Conservation (phyloP, 2,329 filamentous ascomycete genomes). For the Alternaria viburni region DNA sequence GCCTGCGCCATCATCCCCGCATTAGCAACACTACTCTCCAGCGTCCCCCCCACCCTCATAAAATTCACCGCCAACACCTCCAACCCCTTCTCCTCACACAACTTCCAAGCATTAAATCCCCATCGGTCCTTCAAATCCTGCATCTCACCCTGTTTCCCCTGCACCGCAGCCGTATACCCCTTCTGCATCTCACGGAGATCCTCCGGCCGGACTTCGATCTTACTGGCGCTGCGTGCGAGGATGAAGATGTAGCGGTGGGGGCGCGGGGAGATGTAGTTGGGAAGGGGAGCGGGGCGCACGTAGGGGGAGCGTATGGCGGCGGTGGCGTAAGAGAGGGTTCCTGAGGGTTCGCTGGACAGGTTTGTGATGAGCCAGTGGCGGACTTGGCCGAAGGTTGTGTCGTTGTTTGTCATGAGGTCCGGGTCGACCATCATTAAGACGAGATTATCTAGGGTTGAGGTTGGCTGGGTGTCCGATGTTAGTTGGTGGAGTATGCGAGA, state of each 20-base stretch:
- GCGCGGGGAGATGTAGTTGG: conserved; percentile 15
- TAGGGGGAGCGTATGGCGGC: conserved; percentile 22
- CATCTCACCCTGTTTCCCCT: conserved; percentile 22
- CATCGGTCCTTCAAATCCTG: conserved; percentile 34
- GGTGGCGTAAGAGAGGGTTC: not conserved
- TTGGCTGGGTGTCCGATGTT: conserved; percentile 8
- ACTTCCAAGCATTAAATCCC: conserved; percentile 25
- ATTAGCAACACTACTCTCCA: conserved; percentile 23
- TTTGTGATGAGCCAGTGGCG: conserved; percentile 33
- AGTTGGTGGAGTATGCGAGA: not conserved
- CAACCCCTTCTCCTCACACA: conserved; percentile 28
- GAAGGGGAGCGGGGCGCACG: conserved; percentile 27
- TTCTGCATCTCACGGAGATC: conserved; percentile 27
- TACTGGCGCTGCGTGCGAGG: conserved; percentile 12
- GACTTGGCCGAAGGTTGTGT: conserved; percentile 30
- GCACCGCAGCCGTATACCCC: conserved; percentile 18
- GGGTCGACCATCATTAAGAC: conserved; percentile 29
- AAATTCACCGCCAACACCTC: conserved; percentile 24
- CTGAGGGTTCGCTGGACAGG: conserved; percentile 13
- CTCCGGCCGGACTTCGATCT: conserved; percentile 17
- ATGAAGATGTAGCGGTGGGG: conserved; percentile 32
- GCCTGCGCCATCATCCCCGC: conserved; percentile 23
- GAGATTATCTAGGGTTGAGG: conserved; percentile 15
- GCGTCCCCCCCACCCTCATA: conserved; percentile 24
- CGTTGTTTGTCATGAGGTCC: conserved; percentile 30